phyloP scores from a whole-genome alignment of 129 eudicot species.

The Lactuca sativa region DNA sequence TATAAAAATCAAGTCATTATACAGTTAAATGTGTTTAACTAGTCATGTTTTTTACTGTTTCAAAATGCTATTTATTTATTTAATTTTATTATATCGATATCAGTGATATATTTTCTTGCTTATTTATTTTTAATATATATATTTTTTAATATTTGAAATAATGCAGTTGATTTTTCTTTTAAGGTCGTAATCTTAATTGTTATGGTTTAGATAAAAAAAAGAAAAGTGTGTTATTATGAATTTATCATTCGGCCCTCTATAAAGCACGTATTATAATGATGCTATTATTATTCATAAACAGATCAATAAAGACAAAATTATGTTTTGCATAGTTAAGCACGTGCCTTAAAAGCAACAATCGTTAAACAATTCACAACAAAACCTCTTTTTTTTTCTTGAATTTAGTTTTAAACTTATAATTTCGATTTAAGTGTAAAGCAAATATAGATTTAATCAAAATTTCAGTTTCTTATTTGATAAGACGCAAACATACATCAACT shows the following conservation, averaged over 20 bases:
- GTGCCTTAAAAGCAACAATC: conserved; percentile 38
- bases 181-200: neutral
- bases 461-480: neutral
- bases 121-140: no score
- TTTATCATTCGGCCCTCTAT: neutral
- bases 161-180: neutral
- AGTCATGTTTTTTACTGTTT: neutral
- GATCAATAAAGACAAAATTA: conserved; percentile 31
- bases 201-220: neutral
- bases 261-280: conserved; percentile 27
- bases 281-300: conserved; percentile 30
- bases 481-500: neutral
- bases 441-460: conserved; percentile 1
- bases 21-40: no score
- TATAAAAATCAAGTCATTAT: neutral
- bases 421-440: conserved; percentile 21
- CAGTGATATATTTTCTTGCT: no score
- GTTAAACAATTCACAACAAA: conserved; percentile 36
- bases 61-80: no score
- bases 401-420: conserved; percentile 20
- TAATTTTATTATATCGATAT: no score
- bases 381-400: conserved; percentile 26
- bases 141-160: neutral
- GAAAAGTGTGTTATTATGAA: neutral
- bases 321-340: conserved; percentile 17